phyloP scores from a whole-genome alignment of 2,329 filamentous ascomycete species.

The Monosporascus sp. region DNA sequence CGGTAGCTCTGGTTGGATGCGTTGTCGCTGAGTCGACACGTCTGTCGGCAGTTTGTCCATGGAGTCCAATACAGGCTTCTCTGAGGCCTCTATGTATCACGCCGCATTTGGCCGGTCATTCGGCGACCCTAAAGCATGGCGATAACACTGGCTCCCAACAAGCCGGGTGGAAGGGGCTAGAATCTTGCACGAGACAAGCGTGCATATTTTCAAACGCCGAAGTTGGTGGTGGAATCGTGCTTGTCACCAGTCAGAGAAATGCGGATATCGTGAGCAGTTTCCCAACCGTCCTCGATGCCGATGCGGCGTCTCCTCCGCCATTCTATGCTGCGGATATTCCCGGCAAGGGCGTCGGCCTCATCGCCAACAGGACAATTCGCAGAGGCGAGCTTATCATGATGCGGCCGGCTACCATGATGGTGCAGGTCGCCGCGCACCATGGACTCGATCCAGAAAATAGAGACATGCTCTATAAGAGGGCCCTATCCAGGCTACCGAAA shows the following conservation, averaged over 20 bases:
- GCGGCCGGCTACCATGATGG: conserved; percentile 24
- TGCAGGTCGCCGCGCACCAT: conserved; percentile 17
- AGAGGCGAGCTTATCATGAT: conserved; percentile 31
- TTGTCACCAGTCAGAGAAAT: conserved; percentile 18
- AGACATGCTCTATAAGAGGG: conserved; percentile 22
- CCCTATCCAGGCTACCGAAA: conserved; percentile 22
- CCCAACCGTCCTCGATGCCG: neutral
- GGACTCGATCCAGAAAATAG: conserved; percentile 11
- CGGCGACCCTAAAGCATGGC: neutral
- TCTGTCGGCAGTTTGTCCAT: neutral
- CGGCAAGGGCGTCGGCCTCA: conserved; percentile 30
- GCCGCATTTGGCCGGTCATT: neutral
- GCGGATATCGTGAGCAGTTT: conserved; percentile 13
- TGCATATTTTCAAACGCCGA: conserved; percentile 18
- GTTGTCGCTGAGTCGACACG: neutral
- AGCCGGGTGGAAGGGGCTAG: conserved; percentile 15
- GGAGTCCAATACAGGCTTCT: neutral
- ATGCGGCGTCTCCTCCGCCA: conserved; percentile 11
- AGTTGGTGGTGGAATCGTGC: conserved; percentile 16
- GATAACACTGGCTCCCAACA: neutral
- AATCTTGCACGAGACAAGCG: conserved; percentile 18
- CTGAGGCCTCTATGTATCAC: neutral
- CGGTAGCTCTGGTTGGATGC: neutral
- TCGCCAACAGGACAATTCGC: conserved; percentile 28
- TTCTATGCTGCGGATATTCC: conserved; percentile 24